Base-by-base conservation (phyloP, 2,329 filamentous ascomycete species). In the Mycosphaerella arachidis region DNA sequence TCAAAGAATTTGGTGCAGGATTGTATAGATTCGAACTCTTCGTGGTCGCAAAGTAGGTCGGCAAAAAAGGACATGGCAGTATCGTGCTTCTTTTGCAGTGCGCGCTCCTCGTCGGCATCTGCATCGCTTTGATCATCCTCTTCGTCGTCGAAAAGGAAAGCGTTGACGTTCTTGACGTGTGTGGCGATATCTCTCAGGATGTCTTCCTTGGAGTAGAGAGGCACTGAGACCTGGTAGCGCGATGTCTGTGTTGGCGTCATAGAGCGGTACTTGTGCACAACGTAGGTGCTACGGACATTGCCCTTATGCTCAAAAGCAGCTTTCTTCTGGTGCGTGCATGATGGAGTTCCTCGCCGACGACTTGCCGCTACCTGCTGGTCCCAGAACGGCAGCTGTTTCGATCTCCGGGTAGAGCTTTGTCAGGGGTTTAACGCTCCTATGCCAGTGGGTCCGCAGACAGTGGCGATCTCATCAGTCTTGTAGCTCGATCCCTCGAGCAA, bases 21-120 rank as follows among this genome's bases (percentile, higher is more conserved):
- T 6, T 58, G 55, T 12, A 46, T 48, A 1, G 55, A 55, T 1
- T 27, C 20, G 35, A 64, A 64, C 8, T 59, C 55, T 1, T 58
- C 24, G 6, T 16, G 37, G 46, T 61, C 55, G 43, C 57, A 56
- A 2, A 66, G 58, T 2, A 64, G 29, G 10, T 48, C 56, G 16
- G 27, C 31, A 52, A 66, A 62, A 18, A 61, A 57, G 2, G 30
- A 37, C 13, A 63, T n/a, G 9, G 59, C 62, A 12, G 48, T 53
- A 12, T 53, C 33, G 18, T 29, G 27, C 31, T 33, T 52, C 10
- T 48, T 20, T 8, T 53, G 18, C 20, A 53, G 18, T 5, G 50
- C 59, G 4, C 24, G 45, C 1, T 54, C 12, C 30, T 61, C 62
- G 10, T 46, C 18, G 3, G 20, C 40, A 10, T 56, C 56, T 12